Conservation (phyloP, 2,329 filamentous ascomycete species). For the Niveomyces coronatus region DNA sequence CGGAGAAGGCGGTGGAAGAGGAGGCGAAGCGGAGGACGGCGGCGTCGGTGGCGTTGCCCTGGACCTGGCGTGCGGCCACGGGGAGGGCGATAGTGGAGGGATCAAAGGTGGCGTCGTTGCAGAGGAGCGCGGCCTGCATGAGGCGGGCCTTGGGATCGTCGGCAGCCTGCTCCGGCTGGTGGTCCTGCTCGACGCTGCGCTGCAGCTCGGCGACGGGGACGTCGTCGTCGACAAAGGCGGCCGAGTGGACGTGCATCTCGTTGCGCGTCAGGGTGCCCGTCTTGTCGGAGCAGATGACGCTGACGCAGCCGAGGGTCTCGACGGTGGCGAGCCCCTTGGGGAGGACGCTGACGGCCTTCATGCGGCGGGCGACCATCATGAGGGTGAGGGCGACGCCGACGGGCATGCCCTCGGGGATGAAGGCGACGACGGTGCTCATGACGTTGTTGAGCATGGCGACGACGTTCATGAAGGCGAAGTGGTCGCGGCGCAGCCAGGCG, state of each 20-base stretch:
- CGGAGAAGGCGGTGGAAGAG: constrained; percentile 12
- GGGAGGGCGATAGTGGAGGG: constrained; percentile 25
- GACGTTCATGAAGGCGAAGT: constrained; percentile 28
- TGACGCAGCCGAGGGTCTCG: constrained; percentile 33
- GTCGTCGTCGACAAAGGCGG: constrained; percentile 25
- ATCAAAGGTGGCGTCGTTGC: constrained; percentile 34
- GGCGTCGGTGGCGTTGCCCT: constrained; percentile 34
- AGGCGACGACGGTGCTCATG: constrained; percentile 32
- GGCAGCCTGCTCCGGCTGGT: constrained; percentile 9
- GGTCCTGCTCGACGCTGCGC: constrained; percentile 11
- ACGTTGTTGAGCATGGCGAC: constrained; percentile 35
- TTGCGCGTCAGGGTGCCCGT: constrained; percentile 34
- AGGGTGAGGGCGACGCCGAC: constrained; percentile 29
- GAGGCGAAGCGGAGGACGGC: constrained; percentile 31
- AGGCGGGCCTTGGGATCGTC: constrained; percentile 15
- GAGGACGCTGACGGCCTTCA: constrained; percentile 32
- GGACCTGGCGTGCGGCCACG: constrained; percentile 22
- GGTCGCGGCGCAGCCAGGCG: constrained; percentile 28
- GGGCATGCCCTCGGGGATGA: constrained; percentile 31
- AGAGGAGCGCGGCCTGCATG: constrained; percentile 23
- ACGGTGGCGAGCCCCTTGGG: constrained; percentile 32
- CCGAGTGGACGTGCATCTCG: constrained; percentile 32
- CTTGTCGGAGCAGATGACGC: constrained; percentile 33
- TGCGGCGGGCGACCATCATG: constrained; percentile 31
- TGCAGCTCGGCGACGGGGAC: constrained; percentile 19